A percentile compares a stretch with the other conserved stretches of the same genome.
Evolutionary conservation across 306 rosid genomes (phyloP).

Genomic region (Mimosa pudica): DNA sequence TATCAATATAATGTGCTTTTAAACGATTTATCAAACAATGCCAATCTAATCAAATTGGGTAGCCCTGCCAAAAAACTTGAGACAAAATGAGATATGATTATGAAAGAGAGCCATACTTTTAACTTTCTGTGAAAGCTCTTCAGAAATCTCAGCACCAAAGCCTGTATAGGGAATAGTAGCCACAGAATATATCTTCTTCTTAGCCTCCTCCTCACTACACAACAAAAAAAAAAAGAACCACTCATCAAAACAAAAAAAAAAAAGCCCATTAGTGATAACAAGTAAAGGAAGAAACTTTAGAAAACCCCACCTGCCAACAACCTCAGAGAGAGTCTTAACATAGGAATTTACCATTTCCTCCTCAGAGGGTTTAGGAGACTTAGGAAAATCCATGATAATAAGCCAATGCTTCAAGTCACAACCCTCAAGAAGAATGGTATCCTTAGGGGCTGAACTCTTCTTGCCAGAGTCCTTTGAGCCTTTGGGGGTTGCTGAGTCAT

Average conservation of each 20-base stretch:
- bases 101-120: conserved; percentile 56
- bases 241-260: background rate
- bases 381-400: conserved; percentile 74
- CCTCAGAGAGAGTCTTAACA: conserved; percentile 75
- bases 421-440: conserved; percentile 86
- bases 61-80: background rate
- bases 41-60: no score
- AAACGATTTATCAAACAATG: no score
- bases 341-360: conserved; percentile 76
- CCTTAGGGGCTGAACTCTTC: conserved; percentile 49
- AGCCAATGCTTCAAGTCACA: conserved; percentile 98
- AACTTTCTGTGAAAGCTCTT: conserved; percentile 78
- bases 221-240: background rate
- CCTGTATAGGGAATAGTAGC: conserved; percentile 70
- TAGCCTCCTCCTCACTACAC: conserved; percentile 88
- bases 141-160: conserved; percentile 86
- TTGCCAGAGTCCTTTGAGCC: conserved; percentile 17
- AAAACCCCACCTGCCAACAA: conserved; percentile 66
- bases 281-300: background rate
- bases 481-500: background rate
- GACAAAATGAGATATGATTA: background rate
- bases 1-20: no score
- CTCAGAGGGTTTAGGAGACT: conserved; percentile 72
- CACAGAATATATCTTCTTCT: conserved; percentile 88
- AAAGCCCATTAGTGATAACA: background rate